Percentiles rank a stretch among this genome's conserved stretches.
phyloP scores from a whole-genome alignment of 129 eudicot species.

The Tagetes patula region DNA sequence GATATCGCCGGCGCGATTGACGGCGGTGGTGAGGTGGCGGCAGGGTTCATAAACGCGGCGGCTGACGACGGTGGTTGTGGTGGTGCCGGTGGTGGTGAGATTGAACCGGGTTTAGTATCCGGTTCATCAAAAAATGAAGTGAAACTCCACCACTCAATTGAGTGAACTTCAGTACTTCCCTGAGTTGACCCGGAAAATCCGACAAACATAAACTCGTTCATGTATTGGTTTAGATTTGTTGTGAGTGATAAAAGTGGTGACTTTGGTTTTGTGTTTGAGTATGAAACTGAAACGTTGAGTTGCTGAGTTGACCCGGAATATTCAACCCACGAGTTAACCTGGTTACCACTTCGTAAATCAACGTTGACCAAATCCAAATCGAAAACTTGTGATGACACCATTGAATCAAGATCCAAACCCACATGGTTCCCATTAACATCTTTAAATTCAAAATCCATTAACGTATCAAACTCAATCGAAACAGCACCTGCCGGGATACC shows the following conservation, averaged over 20 bases:
- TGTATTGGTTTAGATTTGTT: constrained; percentile 11
- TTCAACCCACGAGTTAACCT: constrained; percentile 34
- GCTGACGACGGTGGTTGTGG: constrained; percentile 18
- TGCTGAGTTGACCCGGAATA: constrained; percentile 37
- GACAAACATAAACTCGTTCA: constrained; percentile 33
- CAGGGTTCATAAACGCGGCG: constrained; percentile 28
- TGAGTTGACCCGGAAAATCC: constrained; percentile 45
- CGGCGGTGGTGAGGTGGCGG: constrained; percentile 31
- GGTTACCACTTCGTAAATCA: constrained; percentile 27
- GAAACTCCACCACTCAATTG: constrained; percentile 45
- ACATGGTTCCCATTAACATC: constrained; percentile 40
- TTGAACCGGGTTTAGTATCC: constrained; percentile 18
- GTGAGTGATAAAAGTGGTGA: constrained; percentile 19
- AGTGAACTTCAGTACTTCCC: constrained; percentile 44
- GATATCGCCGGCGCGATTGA: constrained; percentile 27
- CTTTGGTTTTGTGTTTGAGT: constrained; percentile 28
- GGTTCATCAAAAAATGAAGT: constrained; percentile 31
- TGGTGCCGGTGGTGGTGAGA: constrained; percentile 19
- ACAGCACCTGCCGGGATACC: constrained; percentile 60
- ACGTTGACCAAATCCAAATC: constrained; percentile 21
- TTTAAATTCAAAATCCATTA: constrained; percentile 32
- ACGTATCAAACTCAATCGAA: constrained; percentile 75
- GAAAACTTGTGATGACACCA: constrained; percentile 23
- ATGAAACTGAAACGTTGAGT: constrained; percentile 30
- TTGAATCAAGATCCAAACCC: constrained; percentile 36